Evolutionary conservation across 805 yeast species (phyloP).

Genomic region (Metschnikowia arizonensis): DNA sequence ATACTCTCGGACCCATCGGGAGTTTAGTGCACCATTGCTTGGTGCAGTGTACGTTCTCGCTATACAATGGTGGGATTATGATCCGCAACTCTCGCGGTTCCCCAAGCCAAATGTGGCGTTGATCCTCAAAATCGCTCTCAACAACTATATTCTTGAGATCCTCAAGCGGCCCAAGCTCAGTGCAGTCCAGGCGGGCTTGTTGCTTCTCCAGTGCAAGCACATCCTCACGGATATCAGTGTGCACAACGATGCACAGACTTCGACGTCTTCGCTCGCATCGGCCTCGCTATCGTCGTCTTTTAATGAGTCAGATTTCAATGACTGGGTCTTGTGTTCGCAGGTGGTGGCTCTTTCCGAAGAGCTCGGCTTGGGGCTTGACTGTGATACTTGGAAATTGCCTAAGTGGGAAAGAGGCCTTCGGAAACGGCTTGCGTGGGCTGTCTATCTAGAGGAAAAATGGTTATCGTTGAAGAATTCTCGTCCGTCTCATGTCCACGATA

Average conservation of each 20-base stretch:
- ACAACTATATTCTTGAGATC: constrained; percentile 69
- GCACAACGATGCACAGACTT: constrained; percentile 10
- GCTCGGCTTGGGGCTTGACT: constrained; percentile 85
- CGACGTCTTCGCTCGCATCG: constrained; percentile 14
- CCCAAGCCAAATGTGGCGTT: constrained; percentile 71
- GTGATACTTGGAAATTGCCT: constrained; percentile 87
- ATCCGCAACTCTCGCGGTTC: constrained; percentile 66
- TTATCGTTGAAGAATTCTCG: constrained; percentile 73
- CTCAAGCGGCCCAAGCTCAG: constrained; percentile 84
- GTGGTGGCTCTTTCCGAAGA: constrained; percentile 88
- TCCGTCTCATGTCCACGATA: constrained; percentile 72
- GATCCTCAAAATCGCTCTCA: constrained; percentile 48
- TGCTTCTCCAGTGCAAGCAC: constrained; percentile 64
- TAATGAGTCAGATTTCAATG: constrained; percentile 48
- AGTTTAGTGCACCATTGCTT: constrained; percentile 82
- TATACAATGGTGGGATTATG: constrained; percentile 92
- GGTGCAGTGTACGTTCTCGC: constrained; percentile 91
- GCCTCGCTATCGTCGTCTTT: constrained; percentile 18
- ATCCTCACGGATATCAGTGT: constrained; percentile 19
- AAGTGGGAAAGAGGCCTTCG: constrained; percentile 93
- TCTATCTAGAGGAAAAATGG: constrained; percentile 91
- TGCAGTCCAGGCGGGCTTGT: constrained; percentile 85
- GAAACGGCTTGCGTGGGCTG: constrained; percentile 92
- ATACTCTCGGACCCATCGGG: constrained; percentile 85
- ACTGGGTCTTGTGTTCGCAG: constrained; percentile 83